Base-by-base conservation (phyloP, 768 basidiomycete genomes). In the Daedaleopsis sinensis region DNA sequence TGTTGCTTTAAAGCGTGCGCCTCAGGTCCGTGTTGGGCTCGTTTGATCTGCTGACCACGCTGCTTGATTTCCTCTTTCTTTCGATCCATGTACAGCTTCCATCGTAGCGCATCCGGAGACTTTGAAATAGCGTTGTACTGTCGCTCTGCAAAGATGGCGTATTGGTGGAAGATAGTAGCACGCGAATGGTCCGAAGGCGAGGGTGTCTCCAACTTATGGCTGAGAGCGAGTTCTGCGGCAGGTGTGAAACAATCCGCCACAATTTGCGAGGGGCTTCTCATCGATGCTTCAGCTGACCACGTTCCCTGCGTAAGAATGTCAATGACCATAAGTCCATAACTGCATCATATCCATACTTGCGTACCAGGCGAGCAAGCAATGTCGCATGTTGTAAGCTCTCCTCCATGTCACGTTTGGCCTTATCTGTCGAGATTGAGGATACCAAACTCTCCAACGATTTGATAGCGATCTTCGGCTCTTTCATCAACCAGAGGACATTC, bases 201-300 rank as follows among this genome's bases (percentile, higher is more conserved):
- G 3, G 42, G 18, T 8, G 39, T 3, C 16, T 46, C 36, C 19
- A 36, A 1, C 42, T 48, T 21, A 8, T 27, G 7, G 35, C 67
- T 52, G 27, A 59, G 46, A 43, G 79, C 68, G 32, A 80, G 67
- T 1, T 65, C 49, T 3, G 80, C 78, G 0, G 94, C 92, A 0
- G 81, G 80, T 18, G 82, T 77, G 70, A 98, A 98, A 71, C 85
- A 96, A 4, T 80, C 78, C 0, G 76, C 68, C 63, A 83, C 82
- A 55, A 97, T 94, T 32, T 87, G 83, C 16, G 81, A 78, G 0
- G 94, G 87, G 50, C 90, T 90, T 67, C 90, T 88, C 27, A 96
- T 72, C 59, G 90, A 91, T 1, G 97, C 94, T 67, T 92, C 87
- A 8, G 93, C 84, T 23, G 85, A 89, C 97, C 97, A 99, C 12